phyloP scores from a whole-genome alignment of 2,329 filamentous ascomycete genomes.

The Sporothrix mexicana region DNA sequence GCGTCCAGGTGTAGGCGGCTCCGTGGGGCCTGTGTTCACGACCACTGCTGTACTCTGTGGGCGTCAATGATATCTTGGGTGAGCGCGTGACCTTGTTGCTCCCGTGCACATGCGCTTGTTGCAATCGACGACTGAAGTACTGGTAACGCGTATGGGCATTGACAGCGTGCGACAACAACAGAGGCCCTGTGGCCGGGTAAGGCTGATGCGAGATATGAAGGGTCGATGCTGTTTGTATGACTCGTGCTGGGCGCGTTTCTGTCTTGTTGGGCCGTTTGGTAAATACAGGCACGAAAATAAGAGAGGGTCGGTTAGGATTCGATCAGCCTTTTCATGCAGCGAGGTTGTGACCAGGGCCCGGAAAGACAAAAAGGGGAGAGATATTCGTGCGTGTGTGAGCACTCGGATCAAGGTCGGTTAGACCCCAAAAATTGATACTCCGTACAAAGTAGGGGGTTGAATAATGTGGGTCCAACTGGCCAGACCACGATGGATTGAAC shows the following conservation, averaged over 20 bases:
- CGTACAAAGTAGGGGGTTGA: slow-evolving; percentile 3
- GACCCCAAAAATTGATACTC: slow-evolving; percentile 19
- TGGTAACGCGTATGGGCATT: no score
- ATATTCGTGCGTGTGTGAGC: not conserved
- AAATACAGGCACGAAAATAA: not conserved
- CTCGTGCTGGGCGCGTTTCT: not conserved
- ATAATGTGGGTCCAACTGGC: not conserved
- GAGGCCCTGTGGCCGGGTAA: no score
- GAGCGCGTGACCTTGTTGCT: no score
- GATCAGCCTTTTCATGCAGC: not conserved
- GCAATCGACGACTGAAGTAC: no score
- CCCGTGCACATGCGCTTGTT: no score
- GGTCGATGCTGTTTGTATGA: not conserved
- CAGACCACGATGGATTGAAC: not conserved
- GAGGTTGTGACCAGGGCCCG: not conserved
- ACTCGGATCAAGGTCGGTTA: not conserved
- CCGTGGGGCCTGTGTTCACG: no score
- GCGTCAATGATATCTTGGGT: no score
- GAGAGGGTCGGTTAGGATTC: not conserved
- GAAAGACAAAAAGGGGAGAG: slow-evolving; percentile 20
- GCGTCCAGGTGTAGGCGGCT: no score
- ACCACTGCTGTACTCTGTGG: no score
- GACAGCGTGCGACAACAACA: no score
- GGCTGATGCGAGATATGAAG: not conserved
- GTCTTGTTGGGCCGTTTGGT: not conserved